Percentiles rank a stretch among this genome's conserved stretches.
These are phyloP conservation scores for Fusarium tjaetaba DNA, from an alignment of 2,329 filamentous ascomycete genomes.

Conservation along the genomic window DNA sequence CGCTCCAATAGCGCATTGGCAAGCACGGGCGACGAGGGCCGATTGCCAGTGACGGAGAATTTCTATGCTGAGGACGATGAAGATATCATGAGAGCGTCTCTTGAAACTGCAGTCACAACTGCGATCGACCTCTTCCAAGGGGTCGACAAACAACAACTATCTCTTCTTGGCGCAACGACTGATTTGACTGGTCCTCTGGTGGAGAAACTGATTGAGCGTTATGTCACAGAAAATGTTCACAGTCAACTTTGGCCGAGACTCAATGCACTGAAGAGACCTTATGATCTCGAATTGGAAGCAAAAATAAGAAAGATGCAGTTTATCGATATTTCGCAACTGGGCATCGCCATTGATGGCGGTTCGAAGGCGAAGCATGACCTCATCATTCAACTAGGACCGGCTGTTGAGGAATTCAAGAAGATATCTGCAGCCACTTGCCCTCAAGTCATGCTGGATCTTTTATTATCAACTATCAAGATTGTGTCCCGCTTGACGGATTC, in stretches of 20 bases:
- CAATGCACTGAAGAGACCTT: conserved; percentile 78
- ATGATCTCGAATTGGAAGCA: conserved; percentile 87
- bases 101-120: conserved; percentile 91
- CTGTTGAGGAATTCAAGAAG: conserved; percentile 89
- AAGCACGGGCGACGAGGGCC: conserved; percentile 47
- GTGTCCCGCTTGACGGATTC: conserved; percentile 75
- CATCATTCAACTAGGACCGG: conserved; percentile 77
- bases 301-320: conserved; percentile 94
- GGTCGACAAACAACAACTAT: conserved; percentile 95
- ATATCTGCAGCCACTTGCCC: conserved; percentile 81
- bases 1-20: conserved; percentile 61
- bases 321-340: conserved; percentile 94
- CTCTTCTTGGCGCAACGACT: conserved; percentile 89
- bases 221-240: conserved; percentile 93
- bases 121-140: conserved; percentile 96
- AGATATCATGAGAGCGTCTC: conserved; percentile 84
- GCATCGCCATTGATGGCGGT: conserved; percentile 84
- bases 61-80: conserved; percentile 90
- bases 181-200: conserved; percentile 92
- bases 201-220: conserved; percentile 93
- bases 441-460: conserved; percentile 86
- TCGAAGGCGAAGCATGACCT: conserved; percentile 83
- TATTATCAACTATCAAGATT: conserved; percentile 83
- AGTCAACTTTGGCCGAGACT: conserved; percentile 87
- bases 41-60: conserved; percentile 65